Percentiles rank a stretch among this genome's conserved stretches.
Conservation (phyloP, 495 filamentous ascomycete species). For the Talaromyces nanjingensis region DNA sequence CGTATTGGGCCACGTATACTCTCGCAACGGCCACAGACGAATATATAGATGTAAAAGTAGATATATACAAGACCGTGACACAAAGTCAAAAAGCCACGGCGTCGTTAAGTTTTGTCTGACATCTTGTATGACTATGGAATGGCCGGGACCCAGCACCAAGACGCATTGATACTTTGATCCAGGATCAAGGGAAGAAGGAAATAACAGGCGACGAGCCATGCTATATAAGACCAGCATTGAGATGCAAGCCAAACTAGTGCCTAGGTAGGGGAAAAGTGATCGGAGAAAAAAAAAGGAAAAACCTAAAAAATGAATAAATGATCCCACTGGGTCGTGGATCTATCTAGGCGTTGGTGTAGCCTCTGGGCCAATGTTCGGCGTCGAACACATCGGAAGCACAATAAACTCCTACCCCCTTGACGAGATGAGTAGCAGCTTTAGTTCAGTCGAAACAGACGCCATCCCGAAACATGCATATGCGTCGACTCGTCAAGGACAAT, state of each 20-base stretch:
- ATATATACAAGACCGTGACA: neutral
- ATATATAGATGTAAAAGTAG: neutral
- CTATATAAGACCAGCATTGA: neutral
- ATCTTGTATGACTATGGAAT: neutral
- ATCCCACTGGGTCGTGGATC: neutral
- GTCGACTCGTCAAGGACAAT: conserved; percentile 2
- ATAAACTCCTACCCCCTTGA: neutral
- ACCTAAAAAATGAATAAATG: neutral
- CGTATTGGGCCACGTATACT: neutral
- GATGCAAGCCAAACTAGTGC: neutral
- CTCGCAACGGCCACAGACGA: neutral
- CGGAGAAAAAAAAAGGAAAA: neutral
- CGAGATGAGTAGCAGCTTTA: neutral
- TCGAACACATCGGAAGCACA: neutral
- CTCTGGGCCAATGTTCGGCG: neutral
- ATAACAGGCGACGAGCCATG: neutral
- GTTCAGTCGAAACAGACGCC: neutral
- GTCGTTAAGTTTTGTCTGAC: neutral
- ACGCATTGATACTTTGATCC: neutral
- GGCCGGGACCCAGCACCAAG: neutral
- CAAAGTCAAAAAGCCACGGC: neutral
- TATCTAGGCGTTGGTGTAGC: neutral
- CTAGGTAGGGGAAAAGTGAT: neutral
- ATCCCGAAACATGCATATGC: conserved; percentile 4
- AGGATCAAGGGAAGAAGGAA: neutral